Conservation (phyloP, 1,284 basidiomycete genomes). For the Anthracocystis setariae region DNA sequence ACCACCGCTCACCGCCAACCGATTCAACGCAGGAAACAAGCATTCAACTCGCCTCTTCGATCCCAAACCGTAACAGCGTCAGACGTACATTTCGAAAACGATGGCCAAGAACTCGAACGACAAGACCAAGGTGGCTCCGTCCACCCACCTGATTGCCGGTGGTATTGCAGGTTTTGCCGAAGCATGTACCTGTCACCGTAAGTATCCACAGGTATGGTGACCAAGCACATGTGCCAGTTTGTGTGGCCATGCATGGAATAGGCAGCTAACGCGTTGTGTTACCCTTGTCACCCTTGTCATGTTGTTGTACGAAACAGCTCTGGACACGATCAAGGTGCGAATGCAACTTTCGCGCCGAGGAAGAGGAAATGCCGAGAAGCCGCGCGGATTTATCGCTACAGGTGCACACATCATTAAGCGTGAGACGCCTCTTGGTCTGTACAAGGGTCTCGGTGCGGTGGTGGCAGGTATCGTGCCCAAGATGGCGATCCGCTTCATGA, state of each 20-base stretch:
- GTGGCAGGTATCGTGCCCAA: slow-evolving; percentile 93
- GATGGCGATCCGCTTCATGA: slow-evolving; percentile 99
- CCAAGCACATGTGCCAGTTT: too few relatives aligned
- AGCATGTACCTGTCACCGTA: slow-evolving; percentile 67
- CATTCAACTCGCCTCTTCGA: slow-evolving; percentile 4
- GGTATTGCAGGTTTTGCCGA: slow-evolving; percentile 67
- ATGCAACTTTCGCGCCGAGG: slow-evolving; percentile 80
- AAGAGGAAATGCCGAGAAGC: slow-evolving; percentile 69
- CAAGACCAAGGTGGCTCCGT: slow-evolving; percentile 65
- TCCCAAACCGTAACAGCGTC: not conserved
- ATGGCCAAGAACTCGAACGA: slow-evolving; percentile 45
- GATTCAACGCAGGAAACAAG: not conserved
- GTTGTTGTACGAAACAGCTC: slow-evolving; percentile 40
- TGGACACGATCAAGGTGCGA: slow-evolving; percentile 95
- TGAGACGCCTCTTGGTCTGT: slow-evolving; percentile 93
- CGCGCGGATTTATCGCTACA: slow-evolving; percentile 92
- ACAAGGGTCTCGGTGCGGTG: slow-evolving; percentile 99
- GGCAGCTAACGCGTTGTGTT: slow-evolving; percentile 1
- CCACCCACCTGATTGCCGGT: slow-evolving; percentile 67
- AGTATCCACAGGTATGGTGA: too few relatives aligned
- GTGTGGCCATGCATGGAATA: not conserved
- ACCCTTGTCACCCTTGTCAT: too few relatives aligned
- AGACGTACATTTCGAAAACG: slow-evolving; percentile 1
- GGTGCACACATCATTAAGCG: slow-evolving; percentile 87
- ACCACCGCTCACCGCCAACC: not conserved